Evolutionary conservation across 2,329 filamentous ascomycete species (phyloP), one percentile per base, ranked within the genome.

Genomic region (Stachybotrys echinatus): DNA sequence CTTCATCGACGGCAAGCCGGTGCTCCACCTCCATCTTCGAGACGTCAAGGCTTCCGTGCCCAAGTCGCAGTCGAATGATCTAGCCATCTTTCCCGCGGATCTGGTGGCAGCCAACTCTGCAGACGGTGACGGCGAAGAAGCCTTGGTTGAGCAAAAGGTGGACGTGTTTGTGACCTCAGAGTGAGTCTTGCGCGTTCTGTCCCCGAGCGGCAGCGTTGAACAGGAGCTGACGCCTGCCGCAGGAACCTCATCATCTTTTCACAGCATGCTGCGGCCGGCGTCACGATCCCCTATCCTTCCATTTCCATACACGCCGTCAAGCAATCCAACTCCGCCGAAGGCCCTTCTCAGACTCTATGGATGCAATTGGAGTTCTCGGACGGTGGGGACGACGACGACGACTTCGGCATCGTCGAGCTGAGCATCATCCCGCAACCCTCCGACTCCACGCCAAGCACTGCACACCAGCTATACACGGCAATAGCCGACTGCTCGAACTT

Each of bases 301-400:
- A 88, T 92, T 63, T 84, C 84, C 20, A 83, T 92, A 17, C 88
- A 91, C 64, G 88, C 87, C 1, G 80, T 87, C 58, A 85, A 89
- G 67, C 80, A 82, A 50, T 64, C 69, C 38, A 52, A 59, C 12
- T 34, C 27, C 14, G 27, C 10, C 10, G 38, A 18, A n/a, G 38
- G 38, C 6, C 63, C 67, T 19, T 63, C 66, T 44, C 72, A 76
- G 50, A 74, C 76, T 6, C 74, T 89, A 17, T 85, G 86, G 69
- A 81, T 88, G 73, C 84, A 88, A 63, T 74, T 89, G 34, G 81
- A 85, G 52, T 76, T 87, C 55, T 78, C 81, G 39, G 77, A 81
- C 45, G 74, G 78, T 50, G 74, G 77, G 44, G 72, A 72, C 51
- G 75, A 80, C 27, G 79, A 85, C 45, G 85, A 87, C 55, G 83